These are phyloP conservation scores for Scheffersomyces quercinus DNA, from an alignment of 1,139 yeast genomes.

Conservation along the genomic window DNA sequence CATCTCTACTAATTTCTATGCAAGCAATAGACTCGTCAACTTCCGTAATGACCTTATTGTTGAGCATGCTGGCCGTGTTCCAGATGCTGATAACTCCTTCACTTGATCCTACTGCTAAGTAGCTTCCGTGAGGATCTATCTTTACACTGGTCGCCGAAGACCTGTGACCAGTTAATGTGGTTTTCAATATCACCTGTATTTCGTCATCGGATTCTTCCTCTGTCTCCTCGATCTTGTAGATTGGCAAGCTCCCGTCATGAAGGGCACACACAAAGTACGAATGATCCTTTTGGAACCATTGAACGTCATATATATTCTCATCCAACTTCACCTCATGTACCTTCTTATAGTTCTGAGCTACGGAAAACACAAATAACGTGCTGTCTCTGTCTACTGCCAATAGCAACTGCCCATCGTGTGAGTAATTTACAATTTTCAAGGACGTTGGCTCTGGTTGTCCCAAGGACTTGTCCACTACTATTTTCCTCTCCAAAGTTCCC, in stretches of 20 bases:
- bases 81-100: constrained; percentile 73
- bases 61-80: constrained; percentile 49
- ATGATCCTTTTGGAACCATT: constrained; percentile 31
- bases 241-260: constrained; percentile 34
- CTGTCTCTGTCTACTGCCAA: constrained; percentile 48
- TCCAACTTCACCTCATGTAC: constrained; percentile 23
- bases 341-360: constrained; percentile 24
- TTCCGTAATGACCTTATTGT: constrained; percentile 42
- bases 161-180: constrained; percentile 47
- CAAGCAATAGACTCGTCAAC: constrained; percentile 52
- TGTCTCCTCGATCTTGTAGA: constrained; percentile 19
- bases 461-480: constrained; percentile 23
- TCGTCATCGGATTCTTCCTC: constrained; percentile 4
- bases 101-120: constrained; percentile 60
- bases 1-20: constrained; percentile 48
- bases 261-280: constrained; percentile 38
- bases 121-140: constrained; percentile 61
- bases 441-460: constrained; percentile 11
- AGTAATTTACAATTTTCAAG: constrained; percentile 43
- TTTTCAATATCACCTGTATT: constrained; percentile 15
- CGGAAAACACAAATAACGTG: constrained; percentile 27
- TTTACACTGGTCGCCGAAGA: constrained; percentile 52
- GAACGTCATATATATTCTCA: constrained; percentile 35
- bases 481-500: constrained; percentile 37
- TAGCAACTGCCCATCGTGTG: constrained; percentile 55